These are phyloP conservation scores for Cicer arietinum DNA, from an alignment of 306 rosid species.

Conservation along the genomic window DNA sequence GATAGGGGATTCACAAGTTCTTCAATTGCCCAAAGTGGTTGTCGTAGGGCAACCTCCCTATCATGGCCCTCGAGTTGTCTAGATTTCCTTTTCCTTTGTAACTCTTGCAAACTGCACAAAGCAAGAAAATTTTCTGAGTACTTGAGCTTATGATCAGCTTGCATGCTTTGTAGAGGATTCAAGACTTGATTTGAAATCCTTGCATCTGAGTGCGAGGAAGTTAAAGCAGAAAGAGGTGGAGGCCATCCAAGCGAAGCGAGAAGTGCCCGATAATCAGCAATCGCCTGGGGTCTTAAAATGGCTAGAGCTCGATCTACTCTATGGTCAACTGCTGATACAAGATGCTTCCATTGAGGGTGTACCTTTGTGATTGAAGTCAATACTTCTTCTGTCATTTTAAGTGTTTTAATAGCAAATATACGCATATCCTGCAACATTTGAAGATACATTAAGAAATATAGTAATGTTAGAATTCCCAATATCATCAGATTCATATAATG, in stretches of 20 bases:
- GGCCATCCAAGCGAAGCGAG: slow-evolving; percentile 94
- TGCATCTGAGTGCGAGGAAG: slow-evolving; percentile 52
- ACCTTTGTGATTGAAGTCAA: slow-evolving; percentile 65
- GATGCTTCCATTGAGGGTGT: slow-evolving; percentile 82
- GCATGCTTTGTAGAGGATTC: slow-evolving; percentile 84
- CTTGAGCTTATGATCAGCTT: slow-evolving; percentile 73
- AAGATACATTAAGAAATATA: slow-evolving; percentile 41
- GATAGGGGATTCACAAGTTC: slow-evolving; percentile 92
- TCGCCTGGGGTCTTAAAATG: slow-evolving; percentile 86
- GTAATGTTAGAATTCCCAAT: slow-evolving; percentile 2
- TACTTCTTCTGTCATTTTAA: slow-evolving; percentile 67
- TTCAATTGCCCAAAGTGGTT: slow-evolving; percentile 97
- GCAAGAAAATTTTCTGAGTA: slow-evolving; percentile 82
- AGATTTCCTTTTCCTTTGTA: slow-evolving; percentile 82
- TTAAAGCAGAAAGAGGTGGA: slow-evolving; percentile 71
- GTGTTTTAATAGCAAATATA: slow-evolving; percentile 67
- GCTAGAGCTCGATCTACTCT: slow-evolving; percentile 95
- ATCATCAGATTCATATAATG: slow-evolving; percentile 38
- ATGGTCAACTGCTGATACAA: slow-evolving; percentile 88
- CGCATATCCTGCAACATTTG: slow-evolving; percentile 67
- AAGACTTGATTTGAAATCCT: slow-evolving; percentile 53
- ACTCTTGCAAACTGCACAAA: slow-evolving; percentile 81
- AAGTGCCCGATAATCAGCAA: slow-evolving; percentile 85
- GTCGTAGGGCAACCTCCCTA: slow-evolving; percentile 63
- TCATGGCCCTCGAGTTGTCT: slow-evolving; percentile 80